phyloP scores from a whole-genome alignment of 2,329 filamentous ascomycete species.

The Orbilia oligospora region DNA sequence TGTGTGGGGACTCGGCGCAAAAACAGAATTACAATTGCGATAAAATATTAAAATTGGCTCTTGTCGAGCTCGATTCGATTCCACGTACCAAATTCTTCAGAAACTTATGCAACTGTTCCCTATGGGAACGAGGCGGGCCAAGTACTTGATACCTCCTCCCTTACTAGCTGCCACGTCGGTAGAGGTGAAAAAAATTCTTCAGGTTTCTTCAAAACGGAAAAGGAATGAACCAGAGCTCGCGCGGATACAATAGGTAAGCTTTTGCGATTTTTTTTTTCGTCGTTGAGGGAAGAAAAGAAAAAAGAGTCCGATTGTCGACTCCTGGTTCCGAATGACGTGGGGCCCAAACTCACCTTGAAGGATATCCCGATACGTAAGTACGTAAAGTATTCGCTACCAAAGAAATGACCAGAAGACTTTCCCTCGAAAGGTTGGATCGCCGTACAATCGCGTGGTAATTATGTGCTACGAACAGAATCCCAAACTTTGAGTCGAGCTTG shows the following conservation, averaged over 20 bases:
- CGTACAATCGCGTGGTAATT: conserved; percentile 41
- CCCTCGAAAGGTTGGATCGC: conserved; percentile 35
- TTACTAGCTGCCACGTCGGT: conserved; percentile 28
- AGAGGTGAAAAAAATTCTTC: conserved; percentile 19
- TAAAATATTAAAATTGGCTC: neutral
- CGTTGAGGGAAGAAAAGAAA: neutral
- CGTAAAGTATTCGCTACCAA: conserved; percentile 10
- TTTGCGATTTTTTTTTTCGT: conserved; percentile 9
- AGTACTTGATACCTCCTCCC: conserved; percentile 13
- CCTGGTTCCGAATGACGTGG: conserved; percentile 47
- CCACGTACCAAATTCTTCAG: conserved; percentile 29
- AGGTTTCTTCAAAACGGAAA: conserved; percentile 16
- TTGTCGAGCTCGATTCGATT: conserved; percentile 21
- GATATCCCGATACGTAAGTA: neutral
- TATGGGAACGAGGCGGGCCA: conserved; percentile 57
- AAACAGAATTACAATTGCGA: conserved; percentile 21
- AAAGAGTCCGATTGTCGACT: conserved; percentile 19
- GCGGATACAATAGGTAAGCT: conserved; percentile 12
- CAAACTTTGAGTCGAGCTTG: conserved; percentile 30
- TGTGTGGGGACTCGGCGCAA: neutral
- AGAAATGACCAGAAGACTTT: conserved; percentile 21
- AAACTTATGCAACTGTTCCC: conserved; percentile 34
- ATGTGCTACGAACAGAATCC: conserved; percentile 13
- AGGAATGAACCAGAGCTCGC: conserved; percentile 25
- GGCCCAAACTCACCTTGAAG: conserved; percentile 21